Evolutionary conservation across 495 filamentous ascomycete species (phyloP).

Genomic region (Neurospora sp.): DNA sequence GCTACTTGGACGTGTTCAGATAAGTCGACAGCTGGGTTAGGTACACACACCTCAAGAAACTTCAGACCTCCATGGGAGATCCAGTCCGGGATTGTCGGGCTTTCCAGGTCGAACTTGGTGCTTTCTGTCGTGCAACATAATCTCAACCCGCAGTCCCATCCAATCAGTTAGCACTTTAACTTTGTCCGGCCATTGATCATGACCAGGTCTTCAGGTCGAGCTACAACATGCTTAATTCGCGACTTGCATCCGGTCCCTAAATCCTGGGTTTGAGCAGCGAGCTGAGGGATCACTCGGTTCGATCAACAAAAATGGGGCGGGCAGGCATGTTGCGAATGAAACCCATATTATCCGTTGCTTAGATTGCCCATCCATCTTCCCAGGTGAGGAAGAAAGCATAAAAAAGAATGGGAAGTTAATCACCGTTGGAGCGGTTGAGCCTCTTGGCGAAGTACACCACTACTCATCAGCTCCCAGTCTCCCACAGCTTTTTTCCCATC

Average conservation of each 20-base stretch:
- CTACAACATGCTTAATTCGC: background rate
- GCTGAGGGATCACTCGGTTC: too few relatives aligned
- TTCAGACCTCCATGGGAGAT: background rate
- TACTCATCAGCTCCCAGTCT: background rate
- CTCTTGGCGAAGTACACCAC: background rate
- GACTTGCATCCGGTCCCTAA: background rate
- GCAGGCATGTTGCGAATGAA: background rate
- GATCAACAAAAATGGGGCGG: too few relatives aligned
- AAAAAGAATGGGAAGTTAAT: background rate
- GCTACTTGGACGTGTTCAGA: rapidly evolving
- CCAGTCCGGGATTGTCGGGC: background rate
- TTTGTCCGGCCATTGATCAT: background rate
- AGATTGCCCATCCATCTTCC: background rate
- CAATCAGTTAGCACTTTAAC: background rate
- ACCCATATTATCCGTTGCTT: background rate
- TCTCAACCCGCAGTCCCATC: background rate
- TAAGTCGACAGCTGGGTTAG: background rate
- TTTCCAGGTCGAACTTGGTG: background rate
- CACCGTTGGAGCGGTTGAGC: background rate
- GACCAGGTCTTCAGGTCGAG: background rate
- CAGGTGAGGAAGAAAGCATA: background rate
- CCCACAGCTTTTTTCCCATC: background rate
- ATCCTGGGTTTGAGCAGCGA: background rate
- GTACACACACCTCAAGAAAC: background rate
- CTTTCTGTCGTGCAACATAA: background rate